Evolutionary conservation across 2,329 filamentous ascomycete genomes (phyloP), one percentile per base, ranked within the genome.

Genomic region (Aureobasidium lini): DNA sequence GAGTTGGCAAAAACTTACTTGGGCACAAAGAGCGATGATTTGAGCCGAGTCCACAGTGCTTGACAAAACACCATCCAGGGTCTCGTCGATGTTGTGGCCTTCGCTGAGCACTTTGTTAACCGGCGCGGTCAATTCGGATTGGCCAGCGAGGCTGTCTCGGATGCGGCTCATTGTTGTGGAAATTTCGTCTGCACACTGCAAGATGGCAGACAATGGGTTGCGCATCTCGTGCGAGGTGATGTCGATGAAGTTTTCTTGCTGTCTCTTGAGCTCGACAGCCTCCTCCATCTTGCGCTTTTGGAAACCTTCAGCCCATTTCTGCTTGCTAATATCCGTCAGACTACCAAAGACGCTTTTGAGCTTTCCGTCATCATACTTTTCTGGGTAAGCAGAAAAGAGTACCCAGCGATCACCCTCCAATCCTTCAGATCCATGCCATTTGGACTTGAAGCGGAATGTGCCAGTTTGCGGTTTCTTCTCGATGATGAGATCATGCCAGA

Each of bases 281-380:
- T 94, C 89, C 67, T 92, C 84, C 67, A 89, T 87, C 60, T 89
- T 84, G 46, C 85, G 81, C 66, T 83, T 89, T 71, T 95, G 89
- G 36, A 90, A 84, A 48, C 86, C 85, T 71, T 95, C 90, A 1
- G 90, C 89, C 79, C 86, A 87, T 70, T 95, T 95, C 69, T 94
- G 89, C 57, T 88, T 83, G 16, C 87, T 90, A 64, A 95, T 95
- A 67, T 95, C 89, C 0, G 89, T 93, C 54, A 95, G 86, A 67
- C 85, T 88, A 56, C 88, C 88, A 65, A 92, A 91, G 2, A 91
- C 86, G 62, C 85, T 84, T 73, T 89, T 89, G 54, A 91, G 78
- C 31, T 77, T 75, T 3, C 86, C 87, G 31, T 82, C 75, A 1
- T 77, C 74, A 62, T 86, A 80, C 66, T 82, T 86, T 66, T 92